Conservation (phyloP, 2,329 filamentous ascomycete species). For the Chaetomium sp. region DNA sequence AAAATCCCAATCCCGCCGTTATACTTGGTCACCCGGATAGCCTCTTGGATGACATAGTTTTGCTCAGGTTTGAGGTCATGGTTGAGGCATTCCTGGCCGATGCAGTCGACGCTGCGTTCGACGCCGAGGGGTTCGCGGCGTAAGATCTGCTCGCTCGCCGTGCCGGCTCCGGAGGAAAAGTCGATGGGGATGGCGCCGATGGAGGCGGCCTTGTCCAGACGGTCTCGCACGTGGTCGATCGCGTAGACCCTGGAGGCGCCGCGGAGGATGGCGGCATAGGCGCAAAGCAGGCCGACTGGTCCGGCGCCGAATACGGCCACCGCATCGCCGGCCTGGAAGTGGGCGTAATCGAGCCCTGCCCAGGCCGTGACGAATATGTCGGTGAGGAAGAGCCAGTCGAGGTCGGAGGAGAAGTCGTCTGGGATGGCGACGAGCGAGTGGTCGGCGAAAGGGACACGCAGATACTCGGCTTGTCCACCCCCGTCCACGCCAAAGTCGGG, state of each 20-base stretch:
- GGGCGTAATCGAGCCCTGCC: slow-evolving; percentile 1
- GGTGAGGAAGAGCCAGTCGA: slow-evolving; percentile 10
- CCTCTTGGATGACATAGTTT: slow-evolving; percentile 12
- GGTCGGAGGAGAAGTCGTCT: not conserved
- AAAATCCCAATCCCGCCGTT: slow-evolving; percentile 5
- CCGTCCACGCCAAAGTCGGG: not conserved
- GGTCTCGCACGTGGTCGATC: slow-evolving; percentile 10
- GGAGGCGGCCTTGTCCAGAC: slow-evolving; percentile 7
- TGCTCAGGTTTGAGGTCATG: not conserved
- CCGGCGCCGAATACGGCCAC: slow-evolving; percentile 15
- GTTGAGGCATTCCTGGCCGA: slow-evolving; percentile 14
- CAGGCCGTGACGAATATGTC: slow-evolving; percentile 13
- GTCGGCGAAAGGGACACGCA: slow-evolving; percentile 11
- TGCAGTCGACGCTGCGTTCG: slow-evolving; percentile 7
- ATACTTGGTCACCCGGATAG: slow-evolving; percentile 7
- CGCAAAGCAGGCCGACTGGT: slow-evolving; percentile 4
- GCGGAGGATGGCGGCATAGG: slow-evolving; percentile 11
- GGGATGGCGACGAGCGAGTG: slow-evolving; percentile 10
- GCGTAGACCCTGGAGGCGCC: slow-evolving; percentile 10
- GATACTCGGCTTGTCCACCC: not conserved
- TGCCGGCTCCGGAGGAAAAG: not conserved
- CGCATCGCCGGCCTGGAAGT: slow-evolving; percentile 9
- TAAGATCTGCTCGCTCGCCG: slow-evolving; percentile 13
- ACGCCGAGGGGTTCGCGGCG: slow-evolving; percentile 3
- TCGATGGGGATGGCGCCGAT: slow-evolving; percentile 12